Evolutionary conservation across 2,329 filamentous ascomycete species (phyloP).

Genomic region (Arthrinium puccinioides): DNA sequence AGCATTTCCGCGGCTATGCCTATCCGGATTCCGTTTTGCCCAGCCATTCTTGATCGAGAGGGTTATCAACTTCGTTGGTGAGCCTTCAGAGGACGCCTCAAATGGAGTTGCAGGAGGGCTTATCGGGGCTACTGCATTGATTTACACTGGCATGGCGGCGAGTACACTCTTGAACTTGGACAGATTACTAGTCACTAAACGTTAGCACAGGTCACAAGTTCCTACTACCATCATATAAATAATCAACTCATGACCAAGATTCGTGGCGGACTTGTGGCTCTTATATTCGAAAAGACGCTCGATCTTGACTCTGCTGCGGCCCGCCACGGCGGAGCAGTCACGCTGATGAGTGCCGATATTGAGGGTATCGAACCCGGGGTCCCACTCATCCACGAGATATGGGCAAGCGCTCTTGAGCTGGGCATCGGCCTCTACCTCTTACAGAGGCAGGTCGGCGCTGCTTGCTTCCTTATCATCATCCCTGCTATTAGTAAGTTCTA

Average conservation of each 20-base stretch:
- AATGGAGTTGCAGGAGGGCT: constrained; percentile 25
- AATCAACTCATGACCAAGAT: neutral
- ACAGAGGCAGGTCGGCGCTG: constrained; percentile 23
- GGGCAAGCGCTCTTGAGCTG: constrained; percentile 30
- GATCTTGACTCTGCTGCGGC: constrained; percentile 19
- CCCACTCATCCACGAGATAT: constrained; percentile 26
- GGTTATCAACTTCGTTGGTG: constrained; percentile 22
- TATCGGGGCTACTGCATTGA: constrained; percentile 30
- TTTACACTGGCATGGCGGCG: constrained; percentile 35
- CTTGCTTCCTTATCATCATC: constrained; percentile 19
- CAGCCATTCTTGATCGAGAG: constrained; percentile 37
- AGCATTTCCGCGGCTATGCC: constrained; percentile 28
- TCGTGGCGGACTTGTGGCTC: constrained; percentile 27
- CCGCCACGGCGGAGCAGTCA: constrained; percentile 27
- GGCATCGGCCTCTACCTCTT: constrained; percentile 28
- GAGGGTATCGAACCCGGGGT: constrained; percentile 23
- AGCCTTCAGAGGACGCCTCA: constrained; percentile 15
- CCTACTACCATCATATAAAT: constrained; percentile 10
- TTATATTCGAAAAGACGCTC: constrained; percentile 43
- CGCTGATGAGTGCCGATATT: constrained; percentile 39
- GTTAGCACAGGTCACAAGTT: constrained; percentile 24
- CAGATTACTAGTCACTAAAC: constrained; percentile 13
- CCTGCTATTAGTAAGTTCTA: constrained; percentile 16
- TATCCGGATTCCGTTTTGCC: constrained; percentile 32
- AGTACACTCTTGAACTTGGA: constrained; percentile 6